Conservation (phyloP, 805 yeast genomes). For the Barnettozyma populi region DNA sequence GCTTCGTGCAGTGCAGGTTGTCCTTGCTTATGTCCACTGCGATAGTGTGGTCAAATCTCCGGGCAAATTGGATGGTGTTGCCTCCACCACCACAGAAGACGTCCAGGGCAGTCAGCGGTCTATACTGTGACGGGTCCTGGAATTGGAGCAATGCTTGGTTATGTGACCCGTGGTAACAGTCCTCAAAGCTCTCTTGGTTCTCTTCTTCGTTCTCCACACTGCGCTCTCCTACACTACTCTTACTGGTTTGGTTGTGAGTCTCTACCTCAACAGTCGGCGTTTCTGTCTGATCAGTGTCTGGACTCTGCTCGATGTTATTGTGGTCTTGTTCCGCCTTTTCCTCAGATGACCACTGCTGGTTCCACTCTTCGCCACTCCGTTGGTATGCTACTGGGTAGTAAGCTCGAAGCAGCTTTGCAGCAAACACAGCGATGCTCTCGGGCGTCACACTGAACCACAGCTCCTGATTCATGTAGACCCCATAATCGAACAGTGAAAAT, state of each 20-base stretch:
- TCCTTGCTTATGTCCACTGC: conserved; percentile 58
- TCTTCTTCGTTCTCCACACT: not conserved
- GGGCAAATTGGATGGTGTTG: conserved; percentile 71
- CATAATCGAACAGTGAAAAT: conserved; percentile 61
- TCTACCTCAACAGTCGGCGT: not conserved
- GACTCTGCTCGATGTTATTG: no score
- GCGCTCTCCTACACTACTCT: not conserved
- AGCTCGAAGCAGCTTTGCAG: conserved; percentile 47
- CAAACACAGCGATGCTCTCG: conserved; percentile 59
- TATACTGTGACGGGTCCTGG: not conserved
- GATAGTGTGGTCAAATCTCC: conserved; percentile 46
- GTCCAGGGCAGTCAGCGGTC: conserved; percentile 32
- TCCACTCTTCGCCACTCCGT: not conserved
- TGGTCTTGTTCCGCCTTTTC: not conserved
- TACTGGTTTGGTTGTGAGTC: not conserved
- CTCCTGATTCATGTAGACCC: conserved; percentile 63
- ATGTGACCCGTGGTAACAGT: not conserved
- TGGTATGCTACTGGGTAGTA: conserved; percentile 35
- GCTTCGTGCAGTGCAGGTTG: conserved; percentile 59
- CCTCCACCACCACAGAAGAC: conserved; percentile 89
- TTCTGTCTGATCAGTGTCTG: not conserved
- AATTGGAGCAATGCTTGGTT: not conserved
- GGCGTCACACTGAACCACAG: conserved; percentile 90
- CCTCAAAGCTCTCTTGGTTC: not conserved
- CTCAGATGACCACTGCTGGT: not conserved